Conservation (phyloP, 2,329 filamentous ascomycete genomes). For the Byssothecium circinans region DNA sequence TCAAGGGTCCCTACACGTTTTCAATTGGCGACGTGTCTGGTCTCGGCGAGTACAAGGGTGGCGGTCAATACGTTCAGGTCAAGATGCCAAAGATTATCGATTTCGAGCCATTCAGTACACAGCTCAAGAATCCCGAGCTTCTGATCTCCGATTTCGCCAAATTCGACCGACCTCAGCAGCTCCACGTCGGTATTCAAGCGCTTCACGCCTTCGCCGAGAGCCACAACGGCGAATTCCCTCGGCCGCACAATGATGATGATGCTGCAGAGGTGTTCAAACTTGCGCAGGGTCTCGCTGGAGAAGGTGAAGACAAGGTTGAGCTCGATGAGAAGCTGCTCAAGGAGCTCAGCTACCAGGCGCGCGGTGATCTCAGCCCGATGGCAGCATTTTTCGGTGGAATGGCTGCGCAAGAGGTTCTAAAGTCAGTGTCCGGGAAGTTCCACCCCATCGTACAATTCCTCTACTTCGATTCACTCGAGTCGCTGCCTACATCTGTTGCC, state of each 20-base stretch:
- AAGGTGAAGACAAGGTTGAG: constrained; percentile 71
- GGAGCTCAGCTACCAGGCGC: constrained; percentile 92
- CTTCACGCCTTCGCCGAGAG: constrained; percentile 80
- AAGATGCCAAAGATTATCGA: constrained; percentile 96
- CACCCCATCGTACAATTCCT: constrained; percentile 93
- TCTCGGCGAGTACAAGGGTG: constrained; percentile 82
- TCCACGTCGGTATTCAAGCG: constrained; percentile 91
- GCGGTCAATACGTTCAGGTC: constrained; percentile 90
- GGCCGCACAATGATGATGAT: constrained; percentile 82
- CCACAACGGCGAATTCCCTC: constrained; percentile 72
- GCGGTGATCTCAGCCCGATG: constrained; percentile 87
- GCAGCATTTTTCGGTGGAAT: constrained; percentile 94
- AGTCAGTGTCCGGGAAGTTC: constrained; percentile 97
- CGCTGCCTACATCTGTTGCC: constrained; percentile 72
- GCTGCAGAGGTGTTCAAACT: constrained; percentile 75
- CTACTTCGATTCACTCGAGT: constrained; percentile 98
- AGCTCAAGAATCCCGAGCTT: constrained; percentile 85
- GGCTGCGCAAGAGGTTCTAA: constrained; percentile 90
- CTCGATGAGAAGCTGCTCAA: constrained; percentile 89
- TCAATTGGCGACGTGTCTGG: constrained; percentile 91
- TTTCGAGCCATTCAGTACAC: constrained; percentile 77
- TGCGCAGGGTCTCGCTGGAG: constrained; percentile 70
- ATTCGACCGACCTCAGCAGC: constrained; percentile 89
- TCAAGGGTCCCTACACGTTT: constrained; percentile 95
- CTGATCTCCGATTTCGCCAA: constrained; percentile 96